Evolutionary conservation across 2,329 filamentous ascomycete species (phyloP), one percentile per base, ranked within the genome.

Genomic region (Coniosporium tulheliwenetii): DNA sequence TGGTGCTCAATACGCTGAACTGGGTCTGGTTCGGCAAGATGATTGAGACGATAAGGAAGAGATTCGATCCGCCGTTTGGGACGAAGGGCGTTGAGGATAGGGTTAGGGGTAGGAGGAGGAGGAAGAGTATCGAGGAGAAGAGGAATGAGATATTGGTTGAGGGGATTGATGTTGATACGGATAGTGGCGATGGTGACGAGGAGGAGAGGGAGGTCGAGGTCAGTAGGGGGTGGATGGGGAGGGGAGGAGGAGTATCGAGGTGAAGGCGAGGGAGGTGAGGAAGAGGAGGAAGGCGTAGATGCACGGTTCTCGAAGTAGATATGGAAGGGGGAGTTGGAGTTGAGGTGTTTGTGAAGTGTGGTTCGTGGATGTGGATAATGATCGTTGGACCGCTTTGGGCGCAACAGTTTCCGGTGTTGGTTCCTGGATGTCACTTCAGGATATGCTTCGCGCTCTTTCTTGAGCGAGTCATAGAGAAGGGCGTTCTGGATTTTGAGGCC

Each of bases 21-120:
- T 77, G 83, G 52, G 83, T 79, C 61, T 93, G 85, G 85, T 91
- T 89, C 56, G 69, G 76, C 53, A 85, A 85, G 71, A 93, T 93
- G 85, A 77, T 93, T 46, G 69, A 75, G 44, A 82, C 84, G 8
- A 75, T 91, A 10, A 70, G 77, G 44, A 86, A 83, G 65, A 71
- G 84, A 19, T 91, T 91, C 54, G 70, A 75, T 44, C 66, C 67
- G 60, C 79, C 66, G 5, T 55, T 63, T 12, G 66, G 66, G 34
- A 69, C 66, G 10, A 60, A 58, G 47, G 52, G 54, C 14, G 40
- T 49, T 3, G 52, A 29, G 38, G 40, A 33, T 45, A 46, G 37
- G 44, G 38, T 8, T 41, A 40, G 19, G 31, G 19, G 30, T 34
- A 41, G 10, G 32, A 15, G 66, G 32, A 15, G 66, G 33, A 69